These are phyloP conservation scores for Obelidium mucronatum DNA, from an alignment of 192 early-diverging fungal genomes.

Conservation along the genomic window DNA sequence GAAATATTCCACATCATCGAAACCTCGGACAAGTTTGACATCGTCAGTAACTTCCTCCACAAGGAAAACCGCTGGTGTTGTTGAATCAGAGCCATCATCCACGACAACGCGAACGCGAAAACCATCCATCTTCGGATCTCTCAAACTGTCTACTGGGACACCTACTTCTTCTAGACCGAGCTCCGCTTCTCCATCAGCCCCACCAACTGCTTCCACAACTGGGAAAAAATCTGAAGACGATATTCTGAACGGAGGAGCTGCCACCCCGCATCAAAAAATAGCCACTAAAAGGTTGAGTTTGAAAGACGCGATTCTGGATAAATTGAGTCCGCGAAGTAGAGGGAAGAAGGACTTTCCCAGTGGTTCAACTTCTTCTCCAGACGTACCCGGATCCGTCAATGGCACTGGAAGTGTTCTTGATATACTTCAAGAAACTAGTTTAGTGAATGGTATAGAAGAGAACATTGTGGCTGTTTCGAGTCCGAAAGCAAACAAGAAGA, in stretches of 20 bases:
- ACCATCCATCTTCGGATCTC: conserved; percentile 17
- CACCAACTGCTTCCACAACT: background rate
- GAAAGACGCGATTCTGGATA: conserved; percentile 14
- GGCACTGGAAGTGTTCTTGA: background rate
- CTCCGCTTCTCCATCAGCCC: background rate
- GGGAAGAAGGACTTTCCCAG: background rate
- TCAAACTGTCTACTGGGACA: conserved; percentile 10
- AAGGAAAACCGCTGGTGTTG: background rate
- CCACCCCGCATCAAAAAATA: background rate
- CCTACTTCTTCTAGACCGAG: background rate
- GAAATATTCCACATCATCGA: too few relatives aligned
- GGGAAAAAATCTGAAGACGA: conserved; percentile 19
- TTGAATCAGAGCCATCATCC: background rate
- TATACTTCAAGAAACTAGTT: background rate
- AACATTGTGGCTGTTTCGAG: background rate
- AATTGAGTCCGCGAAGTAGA: conserved; percentile 14
- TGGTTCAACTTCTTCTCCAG: too few relatives aligned
- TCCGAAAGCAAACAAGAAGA: background rate
- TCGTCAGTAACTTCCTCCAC: background rate
- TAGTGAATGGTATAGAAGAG: background rate
- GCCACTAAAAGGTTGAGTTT: conserved; percentile 17
- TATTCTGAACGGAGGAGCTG: background rate
- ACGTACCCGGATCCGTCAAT: background rate
- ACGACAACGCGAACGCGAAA: background rate
- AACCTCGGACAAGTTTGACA: too few relatives aligned